phyloP scores from a whole-genome alignment of 2,329 filamentous ascomycete species.

The Aspergillus sojae region DNA sequence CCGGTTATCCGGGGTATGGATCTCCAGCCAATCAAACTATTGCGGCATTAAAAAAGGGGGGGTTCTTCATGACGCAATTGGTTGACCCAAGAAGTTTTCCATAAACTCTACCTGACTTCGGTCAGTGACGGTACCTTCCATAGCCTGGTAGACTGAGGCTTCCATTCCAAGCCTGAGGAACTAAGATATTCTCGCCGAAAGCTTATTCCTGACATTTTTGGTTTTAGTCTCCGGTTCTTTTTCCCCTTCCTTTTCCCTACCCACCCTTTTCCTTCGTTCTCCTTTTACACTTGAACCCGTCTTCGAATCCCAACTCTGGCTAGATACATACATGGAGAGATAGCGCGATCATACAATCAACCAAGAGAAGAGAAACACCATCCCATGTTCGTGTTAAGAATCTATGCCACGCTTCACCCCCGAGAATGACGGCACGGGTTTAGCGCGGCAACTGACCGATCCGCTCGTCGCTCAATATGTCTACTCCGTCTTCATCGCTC shows the following conservation, averaged over 20 bases:
- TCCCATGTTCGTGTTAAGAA: background rate
- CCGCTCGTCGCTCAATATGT: slow-evolving; percentile 30
- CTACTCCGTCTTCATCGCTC: slow-evolving; percentile 41
- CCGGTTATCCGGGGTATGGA: background rate
- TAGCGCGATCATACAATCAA: background rate
- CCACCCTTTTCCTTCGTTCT: background rate
- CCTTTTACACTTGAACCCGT: too few relatives aligned
- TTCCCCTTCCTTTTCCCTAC: background rate
- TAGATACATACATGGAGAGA: background rate
- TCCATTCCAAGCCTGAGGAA: background rate
- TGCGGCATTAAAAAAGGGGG: background rate
- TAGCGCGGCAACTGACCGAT: slow-evolving; percentile 8
- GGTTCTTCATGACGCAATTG: slow-evolving; percentile 10
- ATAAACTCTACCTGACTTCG: background rate
- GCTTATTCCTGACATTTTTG: background rate
- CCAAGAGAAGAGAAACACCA: background rate
- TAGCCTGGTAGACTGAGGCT: too few relatives aligned
- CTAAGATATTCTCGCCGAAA: background rate
- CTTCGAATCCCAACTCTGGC: too few relatives aligned
- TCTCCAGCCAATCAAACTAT: slow-evolving; percentile 3
- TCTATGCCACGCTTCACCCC: slow-evolving; percentile 16
- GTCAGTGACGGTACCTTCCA: too few relatives aligned
- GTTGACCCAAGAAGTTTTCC: background rate
- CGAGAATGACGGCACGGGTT: slow-evolving; percentile 11
- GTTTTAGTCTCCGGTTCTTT: background rate